phyloP scores from a whole-genome alignment of 371 early-diverging fungal species.

The Dichotomocladium elegans region DNA sequence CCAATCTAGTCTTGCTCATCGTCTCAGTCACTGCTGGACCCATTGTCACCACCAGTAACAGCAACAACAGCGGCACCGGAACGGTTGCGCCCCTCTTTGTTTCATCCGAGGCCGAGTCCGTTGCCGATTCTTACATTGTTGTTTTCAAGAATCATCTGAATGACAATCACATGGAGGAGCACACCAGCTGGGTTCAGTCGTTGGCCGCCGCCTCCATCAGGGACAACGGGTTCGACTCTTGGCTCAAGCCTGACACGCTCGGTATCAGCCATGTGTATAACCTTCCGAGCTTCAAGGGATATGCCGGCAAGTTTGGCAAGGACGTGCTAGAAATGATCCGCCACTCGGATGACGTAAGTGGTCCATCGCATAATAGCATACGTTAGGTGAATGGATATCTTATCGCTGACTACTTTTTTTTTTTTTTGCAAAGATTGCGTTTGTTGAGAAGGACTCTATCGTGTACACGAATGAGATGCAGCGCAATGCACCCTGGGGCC shows the following conservation, averaged over 20 bases:
- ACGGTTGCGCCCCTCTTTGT: conserved; percentile 72
- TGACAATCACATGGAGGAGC: conserved; percentile 15
- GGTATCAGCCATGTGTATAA: conserved; percentile 77
- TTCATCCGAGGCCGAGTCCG: conserved; percentile 57
- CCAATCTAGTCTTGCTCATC: conserved; percentile 17
- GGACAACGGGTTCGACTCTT: conserved; percentile 7
- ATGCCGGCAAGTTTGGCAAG: conserved; percentile 73
- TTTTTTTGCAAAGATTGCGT: conserved; percentile 59
- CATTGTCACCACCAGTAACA: conserved; percentile 21
- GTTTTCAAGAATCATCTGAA: conserved; percentile 67
- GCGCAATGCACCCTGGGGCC: conserved; percentile 83
- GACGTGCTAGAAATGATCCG: conserved; percentile 69
- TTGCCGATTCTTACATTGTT: conserved; percentile 82
- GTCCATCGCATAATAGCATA: neutral
- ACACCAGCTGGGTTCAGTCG: conserved; percentile 33
- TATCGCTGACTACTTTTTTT: conserved; percentile 4
- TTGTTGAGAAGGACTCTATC: conserved; percentile 81
- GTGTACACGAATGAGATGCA: conserved; percentile 63
- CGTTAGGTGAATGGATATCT: too few relatives aligned
- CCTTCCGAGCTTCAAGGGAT: conserved; percentile 73
- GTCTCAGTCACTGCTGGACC: conserved; percentile 30
- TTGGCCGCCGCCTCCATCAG: conserved; percentile 14
- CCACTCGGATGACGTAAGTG: conserved; percentile 41
- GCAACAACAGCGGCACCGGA: conserved; percentile 23
- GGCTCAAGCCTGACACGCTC: conserved; percentile 17